These are phyloP conservation scores for Candida manassasensis DNA, from an alignment of 805 yeast species.

Conservation along the genomic window DNA sequence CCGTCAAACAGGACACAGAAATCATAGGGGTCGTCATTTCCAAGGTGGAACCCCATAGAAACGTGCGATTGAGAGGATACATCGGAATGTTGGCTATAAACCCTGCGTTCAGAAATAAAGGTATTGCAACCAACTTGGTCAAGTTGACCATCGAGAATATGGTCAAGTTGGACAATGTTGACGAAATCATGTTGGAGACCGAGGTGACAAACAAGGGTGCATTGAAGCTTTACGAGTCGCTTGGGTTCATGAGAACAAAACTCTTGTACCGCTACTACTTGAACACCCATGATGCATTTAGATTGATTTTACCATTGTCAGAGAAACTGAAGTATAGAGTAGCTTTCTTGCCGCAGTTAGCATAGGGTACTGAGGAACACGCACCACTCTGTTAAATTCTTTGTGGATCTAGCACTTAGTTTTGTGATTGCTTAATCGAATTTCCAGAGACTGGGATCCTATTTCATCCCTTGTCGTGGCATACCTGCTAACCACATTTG, in stretches of 20 bases:
- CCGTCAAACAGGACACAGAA: conserved; percentile 42
- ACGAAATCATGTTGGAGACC: conserved; percentile 90
- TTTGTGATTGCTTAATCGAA: too few relatives aligned
- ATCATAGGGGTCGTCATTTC: conserved; percentile 84
- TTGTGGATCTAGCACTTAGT: too few relatives aligned
- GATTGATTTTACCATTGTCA: conserved; percentile 77
- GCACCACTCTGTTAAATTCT: too few relatives aligned
- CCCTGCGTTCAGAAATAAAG: conserved; percentile 63
- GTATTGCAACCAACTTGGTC: conserved; percentile 77
- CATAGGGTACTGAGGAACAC: too few relatives aligned
- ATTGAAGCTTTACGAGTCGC: conserved; percentile 59
- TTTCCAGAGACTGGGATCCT: too few relatives aligned
- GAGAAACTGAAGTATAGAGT: conserved; percentile 46
- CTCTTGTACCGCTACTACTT: conserved; percentile 82
- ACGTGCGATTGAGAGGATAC: conserved; percentile 76
- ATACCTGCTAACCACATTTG: too few relatives aligned
- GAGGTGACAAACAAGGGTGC: conserved; percentile 80
- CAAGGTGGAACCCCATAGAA: conserved; percentile 72
- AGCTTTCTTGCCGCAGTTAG: conserved; percentile 44
- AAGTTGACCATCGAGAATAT: conserved; percentile 57
- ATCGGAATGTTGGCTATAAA: conserved; percentile 95
- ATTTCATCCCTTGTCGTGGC: too few relatives aligned
- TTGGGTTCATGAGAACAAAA: conserved; percentile 72
- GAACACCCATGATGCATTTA: conserved; percentile 89
- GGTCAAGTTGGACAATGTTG: conserved; percentile 59